These are phyloP conservation scores for Mimosa bimucronata DNA, from an alignment of 306 rosid species.

Conservation along the genomic window DNA sequence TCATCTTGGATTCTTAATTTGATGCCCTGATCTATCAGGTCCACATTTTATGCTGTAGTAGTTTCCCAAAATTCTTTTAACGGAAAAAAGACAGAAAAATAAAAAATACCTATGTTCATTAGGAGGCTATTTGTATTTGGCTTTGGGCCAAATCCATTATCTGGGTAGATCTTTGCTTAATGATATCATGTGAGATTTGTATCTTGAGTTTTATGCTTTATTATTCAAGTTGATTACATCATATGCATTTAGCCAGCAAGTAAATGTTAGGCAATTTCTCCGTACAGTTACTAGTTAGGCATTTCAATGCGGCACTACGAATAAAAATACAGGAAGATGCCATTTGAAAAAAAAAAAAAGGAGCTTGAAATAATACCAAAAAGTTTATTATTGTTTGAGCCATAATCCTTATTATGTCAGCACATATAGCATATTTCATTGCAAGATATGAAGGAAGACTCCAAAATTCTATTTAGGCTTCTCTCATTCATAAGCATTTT, in stretches of 20 bases:
- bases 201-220: not conserved
- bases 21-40: not conserved
- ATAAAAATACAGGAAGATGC: too few species aligned
- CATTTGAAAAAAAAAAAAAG: too few species aligned
- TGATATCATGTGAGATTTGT: not conserved
- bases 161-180: not conserved
- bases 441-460: not conserved
- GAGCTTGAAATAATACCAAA: not conserved
- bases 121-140: not conserved
- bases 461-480: not conserved
- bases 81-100: not conserved
- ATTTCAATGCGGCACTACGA: too few species aligned
- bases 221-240: too few species aligned
- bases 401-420: not conserved
- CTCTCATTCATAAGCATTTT: conserved; percentile 3
- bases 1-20: conserved; percentile 25
- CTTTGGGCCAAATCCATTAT: too few species aligned
- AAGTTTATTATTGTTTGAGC: not conserved
- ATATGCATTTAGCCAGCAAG: too few species aligned
- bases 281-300: too few species aligned
- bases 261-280: too few species aligned
- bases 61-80: not conserved
- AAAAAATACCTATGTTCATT: not conserved
- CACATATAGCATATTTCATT: not conserved
- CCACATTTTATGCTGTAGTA: not conserved